Conservation (phyloP, 2,329 filamentous ascomycete genomes). For the Zymoseptoria passerinii region DNA sequence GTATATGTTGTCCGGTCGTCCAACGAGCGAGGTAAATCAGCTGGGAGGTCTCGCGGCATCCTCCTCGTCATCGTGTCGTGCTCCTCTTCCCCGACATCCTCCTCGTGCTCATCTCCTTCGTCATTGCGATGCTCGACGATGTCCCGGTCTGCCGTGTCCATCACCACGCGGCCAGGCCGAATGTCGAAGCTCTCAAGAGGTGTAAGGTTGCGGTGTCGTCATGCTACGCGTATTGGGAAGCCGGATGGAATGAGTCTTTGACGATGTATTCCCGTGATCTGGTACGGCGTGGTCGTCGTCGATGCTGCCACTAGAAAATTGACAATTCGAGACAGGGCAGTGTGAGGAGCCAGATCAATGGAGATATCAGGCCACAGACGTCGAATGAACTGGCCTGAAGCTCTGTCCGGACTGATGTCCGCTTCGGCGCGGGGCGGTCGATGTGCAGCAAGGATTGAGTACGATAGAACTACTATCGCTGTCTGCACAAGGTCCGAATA, state of each 20-base stretch:
- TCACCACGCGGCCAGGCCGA: conserved; percentile 2
- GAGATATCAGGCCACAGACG: not conserved
- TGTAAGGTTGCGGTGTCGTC: not conserved
- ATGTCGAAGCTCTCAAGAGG: not conserved
- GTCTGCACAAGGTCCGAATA: not conserved
- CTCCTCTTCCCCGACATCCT: conserved; percentile 14
- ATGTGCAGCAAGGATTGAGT: not conserved
- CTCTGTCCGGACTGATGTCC: not conserved
- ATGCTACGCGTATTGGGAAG: not conserved
- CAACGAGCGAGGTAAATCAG: conserved; percentile 82
- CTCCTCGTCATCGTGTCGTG: conserved; percentile 29
- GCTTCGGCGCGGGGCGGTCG: not conserved
- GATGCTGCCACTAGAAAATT: not conserved
- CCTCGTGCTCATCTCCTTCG: conserved; percentile 1
- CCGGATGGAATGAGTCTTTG: no score
- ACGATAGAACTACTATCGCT: not conserved
- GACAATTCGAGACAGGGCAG: not conserved
- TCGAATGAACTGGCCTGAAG: not conserved
- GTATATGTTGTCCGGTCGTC: conserved; percentile 72
- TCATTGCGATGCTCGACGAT: conserved; percentile 6
- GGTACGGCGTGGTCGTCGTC: not conserved
- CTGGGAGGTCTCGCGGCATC: conserved; percentile 52
- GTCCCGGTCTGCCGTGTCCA: conserved; percentile 12
- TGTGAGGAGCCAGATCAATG: not conserved
- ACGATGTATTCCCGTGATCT: not conserved